Conservation (phyloP, 805 yeast species). For the Candida insectorum region DNA sequence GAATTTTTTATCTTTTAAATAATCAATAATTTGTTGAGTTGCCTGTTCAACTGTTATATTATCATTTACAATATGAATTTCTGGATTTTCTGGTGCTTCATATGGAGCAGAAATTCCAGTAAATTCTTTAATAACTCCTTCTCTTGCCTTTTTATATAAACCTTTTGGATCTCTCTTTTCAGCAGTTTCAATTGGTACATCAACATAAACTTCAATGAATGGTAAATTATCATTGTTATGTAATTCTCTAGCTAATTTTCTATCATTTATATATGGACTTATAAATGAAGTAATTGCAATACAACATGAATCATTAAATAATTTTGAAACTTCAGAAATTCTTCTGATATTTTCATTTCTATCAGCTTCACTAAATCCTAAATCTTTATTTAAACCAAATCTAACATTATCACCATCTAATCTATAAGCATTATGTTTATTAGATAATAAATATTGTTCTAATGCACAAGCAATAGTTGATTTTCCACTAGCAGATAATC, state of each 20-base stretch:
- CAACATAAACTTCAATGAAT: conserved; percentile 87
- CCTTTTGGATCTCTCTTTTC: conserved; percentile 98
- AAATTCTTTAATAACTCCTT: conserved; percentile 89
- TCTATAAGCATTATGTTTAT: conserved; percentile 74
- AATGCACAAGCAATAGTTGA: conserved; percentile 93
- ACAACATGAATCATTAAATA: conserved; percentile 90
- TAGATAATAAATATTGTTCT: conserved; percentile 74
- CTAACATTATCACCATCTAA: conserved; percentile 93
- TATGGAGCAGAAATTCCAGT: conserved; percentile 96
- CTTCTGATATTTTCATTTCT: conserved; percentile 94
- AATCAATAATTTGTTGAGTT: conserved; percentile 67
- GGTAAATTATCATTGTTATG: conserved; percentile 75
- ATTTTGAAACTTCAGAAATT: conserved; percentile 89
- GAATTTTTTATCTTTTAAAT: conserved; percentile 52
- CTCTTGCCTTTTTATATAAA: conserved; percentile 92
- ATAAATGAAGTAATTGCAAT: conserved; percentile 89
- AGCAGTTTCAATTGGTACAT: conserved; percentile 91
- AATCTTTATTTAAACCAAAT: conserved; percentile 91
- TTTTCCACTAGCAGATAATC: conserved; percentile 92
- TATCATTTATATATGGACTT: conserved; percentile 83
- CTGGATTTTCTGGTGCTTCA: conserved; percentile 86
- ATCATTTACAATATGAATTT: conserved; percentile 69
- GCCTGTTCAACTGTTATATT: conserved; percentile 74
- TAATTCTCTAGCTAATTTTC: conserved; percentile 80
- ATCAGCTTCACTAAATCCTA: conserved; percentile 88